A percentile compares a stretch with the other conserved stretches of the same genome.
Evolutionary conservation across 1,284 basidiomycete species (phyloP).

Genomic region (Porogramme epimiltina): DNA sequence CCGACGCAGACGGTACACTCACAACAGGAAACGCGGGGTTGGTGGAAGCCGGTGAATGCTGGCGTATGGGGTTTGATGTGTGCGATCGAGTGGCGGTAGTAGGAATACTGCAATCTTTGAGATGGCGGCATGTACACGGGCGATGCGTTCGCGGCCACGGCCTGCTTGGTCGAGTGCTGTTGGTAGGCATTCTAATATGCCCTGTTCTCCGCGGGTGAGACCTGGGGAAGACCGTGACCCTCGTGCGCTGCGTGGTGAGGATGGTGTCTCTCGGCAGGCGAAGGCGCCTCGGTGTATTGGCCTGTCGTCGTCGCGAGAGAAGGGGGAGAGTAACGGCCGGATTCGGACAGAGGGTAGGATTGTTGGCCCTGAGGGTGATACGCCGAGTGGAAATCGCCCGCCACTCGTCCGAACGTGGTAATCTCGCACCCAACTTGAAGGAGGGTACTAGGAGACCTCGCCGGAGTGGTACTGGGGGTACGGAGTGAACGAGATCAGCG

Average conservation of each 20-base stretch:
- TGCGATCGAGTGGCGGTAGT: slow-evolving; percentile 25
- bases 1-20: slow-evolving; percentile 19
- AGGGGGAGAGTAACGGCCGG: slow-evolving; percentile 18
- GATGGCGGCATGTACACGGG: slow-evolving; percentile 6
- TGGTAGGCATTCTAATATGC: slow-evolving; percentile 13
- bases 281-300: slow-evolving; percentile 15
- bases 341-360: slow-evolving; percentile 14
- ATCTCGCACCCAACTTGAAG: slow-evolving; percentile 16
- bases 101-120: slow-evolving; percentile 6
- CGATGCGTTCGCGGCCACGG: slow-evolving; percentile 5
- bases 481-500: slow-evolving; percentile 7
- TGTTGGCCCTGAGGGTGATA: slow-evolving; percentile 15
- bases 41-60: slow-evolving; percentile 15
- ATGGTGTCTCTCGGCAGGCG: slow-evolving; percentile 14
- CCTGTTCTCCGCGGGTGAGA: slow-evolving; percentile 3
- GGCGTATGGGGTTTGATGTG: slow-evolving; percentile 23
- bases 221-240: background rate
- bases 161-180: slow-evolving; percentile 1
- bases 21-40: slow-evolving; percentile 15
- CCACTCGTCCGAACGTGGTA: slow-evolving; percentile 8
- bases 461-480: slow-evolving; percentile 12
- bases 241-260: background rate
- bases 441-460: slow-evolving; percentile 10
- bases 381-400: slow-evolving; percentile 16
- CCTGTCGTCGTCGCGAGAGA: slow-evolving; percentile 10